Evolutionary conservation across 805 yeast species (phyloP).

Genomic region (Hanseniaspora meyeri): DNA sequence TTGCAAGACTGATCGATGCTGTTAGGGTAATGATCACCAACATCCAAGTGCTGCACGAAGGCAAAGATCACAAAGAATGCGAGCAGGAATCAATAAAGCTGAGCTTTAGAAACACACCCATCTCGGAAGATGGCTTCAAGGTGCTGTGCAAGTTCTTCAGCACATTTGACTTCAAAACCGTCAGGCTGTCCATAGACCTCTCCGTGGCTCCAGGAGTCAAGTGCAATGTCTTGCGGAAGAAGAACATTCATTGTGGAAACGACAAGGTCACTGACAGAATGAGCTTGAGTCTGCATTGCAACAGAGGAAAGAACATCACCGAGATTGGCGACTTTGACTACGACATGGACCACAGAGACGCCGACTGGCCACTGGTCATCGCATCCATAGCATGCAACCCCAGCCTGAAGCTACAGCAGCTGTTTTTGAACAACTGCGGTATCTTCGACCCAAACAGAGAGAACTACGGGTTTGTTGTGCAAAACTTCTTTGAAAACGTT

Average conservation of each 20-base stretch:
- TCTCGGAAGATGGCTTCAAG: conserved; percentile 70
- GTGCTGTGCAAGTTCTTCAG: conserved; percentile 65
- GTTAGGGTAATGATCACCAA: conserved; percentile 32
- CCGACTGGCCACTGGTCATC: conserved; percentile 73
- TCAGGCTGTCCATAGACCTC: conserved; percentile 48
- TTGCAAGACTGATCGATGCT: conserved; percentile 54
- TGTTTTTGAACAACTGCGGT: conserved; percentile 53
- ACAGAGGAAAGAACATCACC: background rate
- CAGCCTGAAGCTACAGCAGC: conserved; percentile 34
- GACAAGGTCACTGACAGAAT: conserved; percentile 33
- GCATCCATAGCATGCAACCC: conserved; percentile 59
- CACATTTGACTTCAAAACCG: conserved; percentile 34
- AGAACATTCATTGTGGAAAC: conserved; percentile 28
- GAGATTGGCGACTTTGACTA: conserved; percentile 10
- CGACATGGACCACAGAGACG: conserved; percentile 29
- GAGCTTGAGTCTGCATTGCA: background rate
- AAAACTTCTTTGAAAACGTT: conserved; percentile 51
- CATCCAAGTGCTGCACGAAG: background rate
- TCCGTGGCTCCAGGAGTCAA: conserved; percentile 36
- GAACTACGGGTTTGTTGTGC: conserved; percentile 24
- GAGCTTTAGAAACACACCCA: conserved; percentile 65
- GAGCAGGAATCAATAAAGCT: conserved; percentile 56
- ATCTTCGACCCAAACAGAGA: conserved; percentile 18
- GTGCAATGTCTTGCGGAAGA: conserved; percentile 29
- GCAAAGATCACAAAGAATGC: conserved; percentile 13